phyloP scores from a whole-genome alignment of 2,329 filamentous ascomycete genomes.

The Fusarium sp. region DNA sequence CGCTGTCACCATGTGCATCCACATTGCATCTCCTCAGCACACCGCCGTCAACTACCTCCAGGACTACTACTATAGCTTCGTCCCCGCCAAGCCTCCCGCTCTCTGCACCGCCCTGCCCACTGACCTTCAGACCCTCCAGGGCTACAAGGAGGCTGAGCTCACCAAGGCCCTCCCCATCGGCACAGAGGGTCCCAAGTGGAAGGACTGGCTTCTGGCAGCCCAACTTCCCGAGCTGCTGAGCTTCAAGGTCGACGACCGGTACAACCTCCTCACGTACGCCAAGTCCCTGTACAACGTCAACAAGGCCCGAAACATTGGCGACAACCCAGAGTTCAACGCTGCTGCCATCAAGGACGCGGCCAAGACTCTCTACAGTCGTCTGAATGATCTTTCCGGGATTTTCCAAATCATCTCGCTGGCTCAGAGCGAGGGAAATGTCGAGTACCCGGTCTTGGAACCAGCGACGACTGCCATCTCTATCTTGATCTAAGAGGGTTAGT shows the following conservation, averaged over 20 bases:
- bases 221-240: constrained; percentile 26
- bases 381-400: neutral
- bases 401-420: neutral
- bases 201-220: constrained; percentile 27
- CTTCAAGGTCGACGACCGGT: constrained; percentile 27
- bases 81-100: constrained; percentile 26
- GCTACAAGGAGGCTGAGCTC: constrained; percentile 24
- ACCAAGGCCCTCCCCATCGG: constrained; percentile 28
- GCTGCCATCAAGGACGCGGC: neutral
- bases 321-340: neutral
- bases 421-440: neutral
- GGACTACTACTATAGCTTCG: constrained; percentile 35
- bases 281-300: neutral
- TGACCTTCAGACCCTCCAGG: constrained; percentile 4
- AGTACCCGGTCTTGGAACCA: neutral
- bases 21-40: constrained; percentile 29
- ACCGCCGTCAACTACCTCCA: constrained; percentile 34
- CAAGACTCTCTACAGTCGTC: neutral
- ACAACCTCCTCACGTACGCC: constrained; percentile 29
- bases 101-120: constrained; percentile 19
- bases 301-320: neutral
- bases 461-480: neutral
- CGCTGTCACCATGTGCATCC: constrained; percentile 34
- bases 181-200: constrained; percentile 23
- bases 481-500: neutral